Percentiles rank a stretch among this genome's conserved stretches.
phyloP scores from a whole-genome alignment of 2,329 filamentous ascomycete species.

The Bimuria novae-zelandiae region DNA sequence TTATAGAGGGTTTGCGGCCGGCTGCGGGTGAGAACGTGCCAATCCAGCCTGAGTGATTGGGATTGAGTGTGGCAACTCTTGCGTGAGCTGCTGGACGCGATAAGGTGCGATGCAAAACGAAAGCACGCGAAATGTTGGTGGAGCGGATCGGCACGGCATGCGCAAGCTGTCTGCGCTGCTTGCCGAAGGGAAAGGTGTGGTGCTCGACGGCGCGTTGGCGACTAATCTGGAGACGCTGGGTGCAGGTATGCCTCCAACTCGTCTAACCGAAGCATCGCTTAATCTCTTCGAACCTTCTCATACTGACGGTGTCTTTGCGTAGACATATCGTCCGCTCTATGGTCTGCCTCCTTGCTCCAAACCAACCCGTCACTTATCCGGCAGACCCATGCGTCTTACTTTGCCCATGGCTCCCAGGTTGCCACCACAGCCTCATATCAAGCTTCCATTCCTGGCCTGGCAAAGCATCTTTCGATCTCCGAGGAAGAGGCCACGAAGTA shows the following conservation, averaged over 20 bases:
- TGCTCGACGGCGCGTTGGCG: constrained; percentile 54
- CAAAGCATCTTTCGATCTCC: constrained; percentile 42
- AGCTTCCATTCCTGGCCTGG: constrained; percentile 49
- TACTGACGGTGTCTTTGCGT: background rate
- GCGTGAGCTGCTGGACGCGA: background rate
- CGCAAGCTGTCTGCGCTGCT: constrained; percentile 24
- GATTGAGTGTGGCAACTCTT: no score
- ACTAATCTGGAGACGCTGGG: constrained; percentile 53
- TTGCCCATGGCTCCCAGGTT: constrained; percentile 50
- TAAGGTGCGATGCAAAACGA: background rate
- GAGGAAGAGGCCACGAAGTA: constrained; percentile 42
- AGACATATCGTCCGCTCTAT: constrained; percentile 50
- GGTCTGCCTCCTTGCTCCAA: constrained; percentile 51
- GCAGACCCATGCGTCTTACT: constrained; percentile 52
- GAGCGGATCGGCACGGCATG: background rate
- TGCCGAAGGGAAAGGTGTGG: constrained; percentile 30
- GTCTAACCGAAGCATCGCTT: background rate
- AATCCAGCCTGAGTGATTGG: no score
- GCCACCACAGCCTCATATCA: constrained; percentile 56
- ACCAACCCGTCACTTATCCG: constrained; percentile 49
- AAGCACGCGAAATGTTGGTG: background rate
- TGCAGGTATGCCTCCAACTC: constrained; percentile 21
- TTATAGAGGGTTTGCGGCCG: background rate
- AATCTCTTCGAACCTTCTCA: no score
- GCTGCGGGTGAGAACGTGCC: background rate